Evolutionary conservation across 2,329 filamentous ascomycete species (phyloP), one percentile per base, ranked within the genome.

Genomic region (Fusarium paranaense): DNA sequence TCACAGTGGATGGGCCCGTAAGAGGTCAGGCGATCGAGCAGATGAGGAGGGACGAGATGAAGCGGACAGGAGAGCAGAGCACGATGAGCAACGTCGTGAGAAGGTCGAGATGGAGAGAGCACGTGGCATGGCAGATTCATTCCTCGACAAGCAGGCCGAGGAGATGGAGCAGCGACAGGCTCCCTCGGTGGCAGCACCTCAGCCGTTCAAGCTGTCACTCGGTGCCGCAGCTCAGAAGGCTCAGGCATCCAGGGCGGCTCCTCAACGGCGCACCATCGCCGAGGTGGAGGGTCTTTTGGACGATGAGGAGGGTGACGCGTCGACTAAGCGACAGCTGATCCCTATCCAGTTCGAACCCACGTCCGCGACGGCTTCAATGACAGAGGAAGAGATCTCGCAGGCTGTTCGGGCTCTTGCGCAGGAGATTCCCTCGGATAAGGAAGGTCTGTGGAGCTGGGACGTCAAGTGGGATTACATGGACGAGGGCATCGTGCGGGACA

Each of bases 231-330:
- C 95, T 0, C 95, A 97, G 81, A 95, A 88, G 76, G 88, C 88
- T 0, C 88, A 90, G 59, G 88, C 88, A 0, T 89, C 89, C 67
- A 86, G 87, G 45, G 84, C 85, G 1, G 87, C 87, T 16, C 85
- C 90, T 0, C 87, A 90, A 67, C 90, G 94, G 69, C 93, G 95
- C 70, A 97, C 95, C 0, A 92, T 97, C 71, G 95, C 95, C 66
- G 97, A 99, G 81, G 94, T 99, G 64, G 97, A 98, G 86, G 95
- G 95, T 35, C 87, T 99, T 1, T 87, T 99, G 74, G 97, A 98
- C 84, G 95, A 98, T 82, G 97, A 98, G 82, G 97, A 98, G 80
- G 94, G 97, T 72, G 90, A 93, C 59, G 86, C 88, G 59, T 88
- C 89, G 25, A 90, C 90, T 6, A 94, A 92, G 83, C 90, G 94